Evolutionary conservation across 441 rosid genomes (phyloP), one percentile per base, ranked within the genome.

Genomic region (Erysimum cheiri): DNA sequence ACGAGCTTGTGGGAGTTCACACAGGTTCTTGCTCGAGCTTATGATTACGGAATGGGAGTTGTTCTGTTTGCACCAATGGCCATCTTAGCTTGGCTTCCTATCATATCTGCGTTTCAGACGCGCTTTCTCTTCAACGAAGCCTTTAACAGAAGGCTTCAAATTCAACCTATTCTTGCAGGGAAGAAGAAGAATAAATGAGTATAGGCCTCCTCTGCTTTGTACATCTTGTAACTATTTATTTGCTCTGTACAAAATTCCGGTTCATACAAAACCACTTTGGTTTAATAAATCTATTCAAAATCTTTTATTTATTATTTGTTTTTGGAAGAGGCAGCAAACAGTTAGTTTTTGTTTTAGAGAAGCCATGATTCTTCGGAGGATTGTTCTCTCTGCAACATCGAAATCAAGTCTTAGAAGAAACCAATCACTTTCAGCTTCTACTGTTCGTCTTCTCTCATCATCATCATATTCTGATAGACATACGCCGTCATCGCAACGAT

Each of bases 21-120:
- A 11, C 73, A 72, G 63, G 95, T 92, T 9, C 94, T 95, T 56
- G 93, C 90, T 4, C 73, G 89, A 80, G 88, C 97, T 26, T 95
- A 90, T 66, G 99, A 95, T 78, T 88, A 90, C 64, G 97, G 99
- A 76, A 95, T 95, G 99, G 98, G 98, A 4, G 82, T 86, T 7
- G 84, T 84, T 61, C 82, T 95, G 63, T 90, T 90, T 76, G 86
- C 97, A 3, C 99, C 99, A 0, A 75, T 92, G 43, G 96, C 99
- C 60, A 63, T 88, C 59, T 72, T 95, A 80, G 97, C 97, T 3
- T 95, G 99, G 99, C 93, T 92, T 28, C 99, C 99, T 2, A 85
- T 83, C 63, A 84, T 92, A 26, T 90, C 97, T 7, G 88, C 88
- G 50, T 95, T 95, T 82, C 99, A 92, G 49, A 89, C 97, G n/a